Base-by-base conservation (phyloP, 2,329 filamentous ascomycete genomes). In the Fusarium nodosum region DNA sequence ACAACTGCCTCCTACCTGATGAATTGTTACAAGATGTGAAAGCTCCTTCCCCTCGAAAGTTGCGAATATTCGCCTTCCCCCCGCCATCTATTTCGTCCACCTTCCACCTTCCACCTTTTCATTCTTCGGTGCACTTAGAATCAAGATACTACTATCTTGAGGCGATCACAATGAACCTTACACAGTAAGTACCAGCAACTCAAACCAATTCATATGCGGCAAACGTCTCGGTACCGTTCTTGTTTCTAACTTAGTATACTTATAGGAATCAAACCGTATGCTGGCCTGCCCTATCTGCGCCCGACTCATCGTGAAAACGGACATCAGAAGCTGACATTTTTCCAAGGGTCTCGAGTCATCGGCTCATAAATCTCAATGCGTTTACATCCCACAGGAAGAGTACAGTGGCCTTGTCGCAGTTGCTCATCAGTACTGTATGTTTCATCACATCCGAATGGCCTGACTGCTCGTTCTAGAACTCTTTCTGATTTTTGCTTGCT, bases 361-460 rank as follows among this genome's bases (percentile, higher is more conserved):
- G 7, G 20, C 30, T 5, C 56, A 38, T 20, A 52, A 34, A 28
- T 38, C 60, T 11, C 54, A 80, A 56, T 72, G 79, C 18, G 81
- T 91, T 47, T 85, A 82, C 59, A 85, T 93, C 56, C 80, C 86
- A 38, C 88, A 84, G 73, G 77, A 79, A 51, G 89, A 93, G 74
- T 88, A 93, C 78, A 84, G 90, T 51, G 78, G 77, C 50, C 82
- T 93, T 64, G 82, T 89, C 70, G 77, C 84, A 59, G 68, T 72
- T 56, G 81, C 83, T 51, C 82, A 80, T 62, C 84, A 89, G 77
- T 90, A 88, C 74, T 81, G 88, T 90, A 83, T 68, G 81, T 22
- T 24, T 8, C 12, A 13, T 24, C 20, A 13, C 20, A 28, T 22
- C 18, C 16, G 28, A 7, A 20, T 26, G 24, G 15, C 45, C 30